Conservation (phyloP, 2,329 filamentous ascomycete genomes). For the Penicillium sp. region DNA sequence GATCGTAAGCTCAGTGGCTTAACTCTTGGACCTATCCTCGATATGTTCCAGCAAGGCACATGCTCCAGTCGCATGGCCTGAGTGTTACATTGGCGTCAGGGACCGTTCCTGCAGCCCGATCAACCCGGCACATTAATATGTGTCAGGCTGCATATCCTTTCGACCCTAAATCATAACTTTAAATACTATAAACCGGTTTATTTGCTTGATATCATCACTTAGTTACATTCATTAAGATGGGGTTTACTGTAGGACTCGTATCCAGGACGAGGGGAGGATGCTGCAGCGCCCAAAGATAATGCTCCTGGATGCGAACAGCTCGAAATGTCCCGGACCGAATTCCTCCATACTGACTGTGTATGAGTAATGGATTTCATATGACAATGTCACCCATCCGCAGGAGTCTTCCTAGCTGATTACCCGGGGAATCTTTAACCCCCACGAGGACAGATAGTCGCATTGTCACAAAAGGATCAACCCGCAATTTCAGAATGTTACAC, state of each 20-base stretch:
- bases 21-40: background rate
- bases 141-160: background rate
- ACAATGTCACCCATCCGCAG: slow-evolving; percentile 11
- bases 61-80: slow-evolving; percentile 15
- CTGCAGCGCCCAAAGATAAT: background rate
- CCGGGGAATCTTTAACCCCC: background rate
- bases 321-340: slow-evolving; percentile 8
- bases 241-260: background rate
- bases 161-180: background rate
- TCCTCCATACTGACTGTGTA: background rate
- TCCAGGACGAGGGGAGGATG: background rate
- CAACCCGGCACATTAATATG: background rate
- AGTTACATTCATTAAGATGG: background rate
- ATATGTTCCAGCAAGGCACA: slow-evolving; percentile 1
- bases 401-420: slow-evolving; percentile 1
- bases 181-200: background rate
- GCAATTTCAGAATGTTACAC: background rate
- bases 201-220: background rate
- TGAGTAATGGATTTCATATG: background rate
- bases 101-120: slow-evolving; percentile 12
- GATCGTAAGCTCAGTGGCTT: background rate
- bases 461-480: background rate
- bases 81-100: slow-evolving; percentile 15
- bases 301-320: background rate
- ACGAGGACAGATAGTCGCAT: background rate